Evolutionary conservation across 1,284 basidiomycete genomes (phyloP), one percentile per base, ranked within the genome.

Genomic region (Cystobasidium pallidum): DNA sequence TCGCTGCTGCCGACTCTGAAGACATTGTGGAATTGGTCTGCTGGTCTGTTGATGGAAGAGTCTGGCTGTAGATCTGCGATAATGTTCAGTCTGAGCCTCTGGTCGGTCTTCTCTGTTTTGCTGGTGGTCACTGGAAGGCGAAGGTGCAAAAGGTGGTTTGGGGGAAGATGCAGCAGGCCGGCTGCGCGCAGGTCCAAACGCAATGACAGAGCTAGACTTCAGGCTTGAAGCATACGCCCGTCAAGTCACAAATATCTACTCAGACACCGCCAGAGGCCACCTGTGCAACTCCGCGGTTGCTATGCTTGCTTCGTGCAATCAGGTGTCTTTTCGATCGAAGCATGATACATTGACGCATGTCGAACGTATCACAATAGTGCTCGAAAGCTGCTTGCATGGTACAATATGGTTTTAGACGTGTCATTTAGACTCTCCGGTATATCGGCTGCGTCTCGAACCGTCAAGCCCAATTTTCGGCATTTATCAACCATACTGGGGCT

Each of bases 401-500:
- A 28, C 8, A 51, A 32, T 30, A 10, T 51, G n/a, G 10, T 36
- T 43, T 55, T 41, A 3, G n/a, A 10, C 6, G 32, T 32, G n/a
- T 19, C n/a, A 3, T 36, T 43, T 21, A 4, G 24, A 26, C 49
- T 26, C 24, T 4, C 6, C 2, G 41, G 58, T 49, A 71, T 19
- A 19, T 28, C 34, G 10, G 21, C 41, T 19, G 19, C 43, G 34
- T 62, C 61, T 21, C 24, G 30, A 15, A 64, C 45, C 10, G 41
- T 26, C 49, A 71, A 54, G 17, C 68, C 68, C 24, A 71, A 24
- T 11, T 64, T 63, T 15, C 32, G 15, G 49, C 59, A 63, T n/a
- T 71, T 63, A 10, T 71, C 61, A 2, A 49, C 52, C 68, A 71
- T 71, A 19, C 61, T 64, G 21, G 45, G 4, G 61, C 61, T 63